Evolutionary conservation across 805 yeast genomes (phyloP), one percentile per base, ranked within the genome.

Genomic region (Scheffersomyces amazonensis): DNA sequence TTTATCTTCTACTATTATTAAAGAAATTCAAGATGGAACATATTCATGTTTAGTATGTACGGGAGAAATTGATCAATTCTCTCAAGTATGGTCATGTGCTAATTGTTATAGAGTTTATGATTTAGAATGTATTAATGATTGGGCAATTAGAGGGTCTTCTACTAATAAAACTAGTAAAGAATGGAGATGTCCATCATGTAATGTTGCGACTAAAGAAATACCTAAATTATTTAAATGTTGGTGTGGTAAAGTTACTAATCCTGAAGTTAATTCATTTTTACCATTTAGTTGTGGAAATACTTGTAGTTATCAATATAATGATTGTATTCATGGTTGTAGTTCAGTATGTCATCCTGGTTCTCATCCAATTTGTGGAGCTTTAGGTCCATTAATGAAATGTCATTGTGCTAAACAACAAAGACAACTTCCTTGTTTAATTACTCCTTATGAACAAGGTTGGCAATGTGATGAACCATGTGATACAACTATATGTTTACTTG

Each of bases 221-320:
- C 89, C 87, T 25, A 72, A 60, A 46, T 72, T 58, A 28, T 82
- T 76, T 58, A 76, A 76, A 1, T 89, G 97, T 54, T 89, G 97
- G 97, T 89, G 96, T 69, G 91, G 90, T 1, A 83, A 86, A 50
- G 75, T 73, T 2, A 64, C 76, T 15, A 78, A 85, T 46, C 96
- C 96, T 0, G 64, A 56, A 3, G 60, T 71, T 1, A 80, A 82
- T 49, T 33, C 34, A 16, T 59, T 81, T 36, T 64, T 71, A 35
- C 96, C 96, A 0, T 93, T 89, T 48, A 82, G 93, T 34, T 90
- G 97, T 69, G 96, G 96, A 2, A 89, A 85, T 54, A 72, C 87
- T 0, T 89, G 97, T 64, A 73, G 75, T 35, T 64, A 68, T 27
- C 72, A 76, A 22, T 67, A 82, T 35, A 56, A 61, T 1, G 54